phyloP scores from a whole-genome alignment of 2,329 filamentous ascomycete genomes.

The Colletotrichum zoysiae region DNA sequence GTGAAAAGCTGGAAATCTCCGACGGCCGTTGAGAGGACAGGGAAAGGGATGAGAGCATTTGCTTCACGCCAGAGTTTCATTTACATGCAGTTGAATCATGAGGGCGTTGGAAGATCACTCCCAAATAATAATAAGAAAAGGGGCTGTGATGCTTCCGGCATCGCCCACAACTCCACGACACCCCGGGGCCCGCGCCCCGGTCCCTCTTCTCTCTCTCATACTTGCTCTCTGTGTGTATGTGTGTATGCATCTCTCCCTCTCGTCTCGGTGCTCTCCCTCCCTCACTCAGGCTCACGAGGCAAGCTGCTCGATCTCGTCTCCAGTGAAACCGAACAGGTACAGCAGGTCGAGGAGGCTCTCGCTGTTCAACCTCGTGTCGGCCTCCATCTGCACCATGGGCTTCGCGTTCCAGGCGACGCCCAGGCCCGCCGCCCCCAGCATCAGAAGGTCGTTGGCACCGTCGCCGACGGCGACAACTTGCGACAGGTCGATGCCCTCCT shows the following conservation, averaged over 20 bases:
- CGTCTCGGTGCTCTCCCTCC: conserved; percentile 25
- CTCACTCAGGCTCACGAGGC: conserved; percentile 46
- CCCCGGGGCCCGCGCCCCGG: background rate
- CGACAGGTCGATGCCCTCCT: conserved; percentile 73
- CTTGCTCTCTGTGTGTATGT: background rate
- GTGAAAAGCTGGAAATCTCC: background rate
- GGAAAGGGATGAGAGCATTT: background rate
- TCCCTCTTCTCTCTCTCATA: background rate
- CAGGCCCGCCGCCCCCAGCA: conserved; percentile 81
- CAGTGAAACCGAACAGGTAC: conserved; percentile 79
- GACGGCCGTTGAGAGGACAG: background rate
- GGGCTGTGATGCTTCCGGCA: conserved; percentile 4
- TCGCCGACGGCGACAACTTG: conserved; percentile 83
- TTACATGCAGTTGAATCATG: conserved; percentile 8
- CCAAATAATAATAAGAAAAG: background rate
- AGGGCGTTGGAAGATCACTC: conserved; percentile 1
- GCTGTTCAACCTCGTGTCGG: conserved; percentile 78
- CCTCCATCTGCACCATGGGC: conserved; percentile 83
- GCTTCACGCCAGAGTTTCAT: background rate
- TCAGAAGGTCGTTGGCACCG: conserved; percentile 84
- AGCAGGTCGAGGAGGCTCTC: conserved; percentile 78
- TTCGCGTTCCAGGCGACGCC: conserved; percentile 90
- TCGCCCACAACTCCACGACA: conserved; percentile 8
- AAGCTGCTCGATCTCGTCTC: conserved; percentile 70
- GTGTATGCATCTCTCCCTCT: background rate